phyloP scores from a whole-genome alignment of 1,284 basidiomycete species.

The Moniliophthora roreri region DNA sequence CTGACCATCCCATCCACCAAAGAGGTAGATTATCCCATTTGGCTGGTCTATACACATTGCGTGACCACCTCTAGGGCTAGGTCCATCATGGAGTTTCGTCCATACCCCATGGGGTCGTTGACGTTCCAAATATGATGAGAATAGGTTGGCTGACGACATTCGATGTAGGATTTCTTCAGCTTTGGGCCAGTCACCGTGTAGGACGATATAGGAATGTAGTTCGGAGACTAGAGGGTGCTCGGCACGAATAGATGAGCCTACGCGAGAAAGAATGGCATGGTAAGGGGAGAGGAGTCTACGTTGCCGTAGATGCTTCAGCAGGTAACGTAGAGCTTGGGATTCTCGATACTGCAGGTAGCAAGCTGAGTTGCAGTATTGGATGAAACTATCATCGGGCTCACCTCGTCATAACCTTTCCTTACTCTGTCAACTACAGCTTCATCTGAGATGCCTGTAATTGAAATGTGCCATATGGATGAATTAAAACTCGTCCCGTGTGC shows the following conservation, averaged over 20 bases:
- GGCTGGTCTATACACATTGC: slow-evolving; percentile 79
- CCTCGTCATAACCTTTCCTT: slow-evolving; percentile 56
- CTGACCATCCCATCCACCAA: slow-evolving; percentile 80
- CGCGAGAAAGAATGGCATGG: slow-evolving; percentile 56
- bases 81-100: slow-evolving; percentile 58
- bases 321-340: slow-evolving; percentile 59
- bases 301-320: slow-evolving; percentile 80
- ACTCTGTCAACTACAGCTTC: slow-evolving; percentile 54
- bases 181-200: slow-evolving; percentile 62
- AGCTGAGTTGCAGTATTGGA: slow-evolving; percentile 12
- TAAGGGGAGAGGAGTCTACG: slow-evolving; percentile 71
- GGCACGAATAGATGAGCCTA: slow-evolving; percentile 44
- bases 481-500: slow-evolving; percentile 72
- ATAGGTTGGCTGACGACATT: slow-evolving; percentile 55
- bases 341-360: slow-evolving; percentile 56
- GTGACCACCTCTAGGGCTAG: slow-evolving; percentile 72
- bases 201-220: slow-evolving; percentile 65
- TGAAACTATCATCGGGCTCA: slow-evolving; percentile 29
- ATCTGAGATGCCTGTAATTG: slow-evolving; percentile 58
- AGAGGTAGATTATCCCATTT: slow-evolving; percentile 67
- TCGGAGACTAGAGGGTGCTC: slow-evolving; percentile 75
- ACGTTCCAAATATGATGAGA: slow-evolving; percentile 55
- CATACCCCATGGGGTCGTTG: slow-evolving; percentile 59
- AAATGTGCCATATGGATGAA: slow-evolving; percentile 74
- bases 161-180: slow-evolving; percentile 55